Evolutionary conservation across 225 moss, liverwort and hornwort species (phyloP).

Genomic region (Rhytidiadelphus loreus): DNA sequence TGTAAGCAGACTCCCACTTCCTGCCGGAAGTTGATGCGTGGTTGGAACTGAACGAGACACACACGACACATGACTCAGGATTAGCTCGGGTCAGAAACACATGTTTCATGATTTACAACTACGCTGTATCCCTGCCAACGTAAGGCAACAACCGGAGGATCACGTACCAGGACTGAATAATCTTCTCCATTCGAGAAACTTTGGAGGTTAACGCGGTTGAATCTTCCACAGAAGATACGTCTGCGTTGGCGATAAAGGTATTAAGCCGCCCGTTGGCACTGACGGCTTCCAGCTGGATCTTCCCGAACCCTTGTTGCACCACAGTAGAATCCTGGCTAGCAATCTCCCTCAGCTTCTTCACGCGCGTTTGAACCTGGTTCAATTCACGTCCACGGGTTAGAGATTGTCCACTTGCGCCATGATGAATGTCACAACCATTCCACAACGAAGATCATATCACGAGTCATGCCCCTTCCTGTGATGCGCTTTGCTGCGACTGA

Average conservation of each 20-base stretch:
- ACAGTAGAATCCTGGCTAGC: slow-evolving; percentile 34
- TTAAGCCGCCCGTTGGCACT: slow-evolving; percentile 37
- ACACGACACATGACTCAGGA: neutral
- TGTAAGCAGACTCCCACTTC: slow-evolving; percentile 63
- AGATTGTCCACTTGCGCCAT: neutral
- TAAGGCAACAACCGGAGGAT: neutral
- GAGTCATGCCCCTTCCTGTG: neutral
- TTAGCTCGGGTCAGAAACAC: neutral
- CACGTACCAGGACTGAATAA: slow-evolving; percentile 42
- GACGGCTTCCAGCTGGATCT: slow-evolving; percentile 47
- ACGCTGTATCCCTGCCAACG: neutral
- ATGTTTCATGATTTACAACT: neutral
- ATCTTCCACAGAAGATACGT: slow-evolving; percentile 37
- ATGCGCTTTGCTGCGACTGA: neutral
- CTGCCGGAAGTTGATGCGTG: slow-evolving; percentile 47
- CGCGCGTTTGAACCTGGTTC: slow-evolving; percentile 58
- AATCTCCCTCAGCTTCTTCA: slow-evolving; percentile 49
- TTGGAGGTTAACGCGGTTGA: slow-evolving; percentile 34
- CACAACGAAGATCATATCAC: neutral
- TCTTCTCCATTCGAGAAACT: slow-evolving; percentile 59
- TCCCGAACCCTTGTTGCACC: slow-evolving; percentile 37
- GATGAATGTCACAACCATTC: neutral
- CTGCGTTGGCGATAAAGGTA: slow-evolving; percentile 40
- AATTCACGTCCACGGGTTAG: neutral
- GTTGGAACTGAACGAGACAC: slow-evolving; percentile 33